phyloP scores from a whole-genome alignment of 345 rosid species.

The sweet orange (Citrus sinensis) region DNA sequence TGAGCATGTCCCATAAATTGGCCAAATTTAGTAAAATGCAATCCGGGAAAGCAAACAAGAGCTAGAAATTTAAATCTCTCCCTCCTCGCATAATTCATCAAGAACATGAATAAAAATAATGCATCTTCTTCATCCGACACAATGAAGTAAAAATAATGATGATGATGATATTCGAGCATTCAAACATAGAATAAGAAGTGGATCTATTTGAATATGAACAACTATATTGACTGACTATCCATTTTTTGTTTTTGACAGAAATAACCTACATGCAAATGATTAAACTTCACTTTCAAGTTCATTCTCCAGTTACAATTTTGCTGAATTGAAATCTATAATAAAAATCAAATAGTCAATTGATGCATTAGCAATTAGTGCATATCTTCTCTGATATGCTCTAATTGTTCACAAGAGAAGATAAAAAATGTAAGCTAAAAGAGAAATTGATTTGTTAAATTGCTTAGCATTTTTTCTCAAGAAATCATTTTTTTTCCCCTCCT shows the following conservation, averaged over 20 bases:
- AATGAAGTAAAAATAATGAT: too few species aligned
- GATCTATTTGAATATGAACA: neutral
- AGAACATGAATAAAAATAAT: too few species aligned
- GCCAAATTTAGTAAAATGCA: neutral
- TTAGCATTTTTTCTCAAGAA: neutral
- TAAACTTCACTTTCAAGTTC: neutral
- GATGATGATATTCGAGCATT: too few species aligned
- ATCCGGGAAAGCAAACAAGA: too few species aligned
- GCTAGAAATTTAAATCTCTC: neutral
- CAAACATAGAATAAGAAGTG: neutral
- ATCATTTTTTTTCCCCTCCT: too few species aligned
- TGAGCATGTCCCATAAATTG: neutral
- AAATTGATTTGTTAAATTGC: neutral
- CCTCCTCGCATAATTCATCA: neutral
- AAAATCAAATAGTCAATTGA: neutral
- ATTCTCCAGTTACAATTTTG: neutral
- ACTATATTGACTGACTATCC: neutral
- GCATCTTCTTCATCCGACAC: too few species aligned
- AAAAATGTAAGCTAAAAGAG: neutral
- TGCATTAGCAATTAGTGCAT: neutral
- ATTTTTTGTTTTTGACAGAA: neutral
- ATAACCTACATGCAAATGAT: neutral
- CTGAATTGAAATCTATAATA: neutral
- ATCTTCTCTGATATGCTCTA: neutral
- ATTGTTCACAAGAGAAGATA: neutral